A percentile compares a stretch with the other conserved stretches of the same genome.
Evolutionary conservation across 345 rosid genomes (phyloP).

Genomic region (Noccaea bulbosa): DNA sequence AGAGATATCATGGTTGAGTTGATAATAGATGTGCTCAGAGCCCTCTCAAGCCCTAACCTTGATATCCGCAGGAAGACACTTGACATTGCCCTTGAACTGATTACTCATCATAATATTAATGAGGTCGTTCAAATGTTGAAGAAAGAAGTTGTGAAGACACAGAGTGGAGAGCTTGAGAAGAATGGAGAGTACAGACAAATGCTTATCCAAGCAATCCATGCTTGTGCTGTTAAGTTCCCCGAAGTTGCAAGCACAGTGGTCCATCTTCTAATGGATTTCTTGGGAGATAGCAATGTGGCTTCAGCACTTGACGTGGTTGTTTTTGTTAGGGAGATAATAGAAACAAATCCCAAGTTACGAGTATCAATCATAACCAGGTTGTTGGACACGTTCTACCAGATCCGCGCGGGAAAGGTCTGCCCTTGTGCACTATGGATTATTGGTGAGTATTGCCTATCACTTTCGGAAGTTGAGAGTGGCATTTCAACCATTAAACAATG

Average conservation of each 20-base stretch:
- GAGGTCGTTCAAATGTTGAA: constrained; percentile 81
- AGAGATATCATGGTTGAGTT: constrained; percentile 84
- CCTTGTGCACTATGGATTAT: constrained; percentile 92
- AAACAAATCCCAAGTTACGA: constrained; percentile 79
- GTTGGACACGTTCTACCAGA: constrained; percentile 87
- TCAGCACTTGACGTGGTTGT: constrained; percentile 80
- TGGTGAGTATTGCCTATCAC: constrained; percentile 87
- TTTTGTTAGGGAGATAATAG: constrained; percentile 86
- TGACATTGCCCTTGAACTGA: constrained; percentile 82
- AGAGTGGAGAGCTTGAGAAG: constrained; percentile 87
- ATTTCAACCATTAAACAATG: constrained; percentile 81
- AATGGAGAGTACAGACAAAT: constrained; percentile 89
- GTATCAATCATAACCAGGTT: constrained; percentile 89
- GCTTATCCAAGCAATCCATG: constrained; percentile 93
- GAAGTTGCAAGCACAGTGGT: constrained; percentile 95
- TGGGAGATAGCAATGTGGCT: constrained; percentile 88
- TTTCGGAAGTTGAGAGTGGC: constrained; percentile 87
- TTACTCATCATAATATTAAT: constrained; percentile 73
- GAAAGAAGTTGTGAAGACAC: constrained; percentile 93
- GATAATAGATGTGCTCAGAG: constrained; percentile 91
- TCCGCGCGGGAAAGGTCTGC: constrained; percentile 85
- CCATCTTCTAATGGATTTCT: constrained; percentile 89
- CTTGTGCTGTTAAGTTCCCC: constrained; percentile 88
- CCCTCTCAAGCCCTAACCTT: constrained; percentile 86
- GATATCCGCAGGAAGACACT: constrained; percentile 85